Base-by-base conservation (phyloP, 495 filamentous ascomycete genomes). In the Penicillium longicatenatum region DNA sequence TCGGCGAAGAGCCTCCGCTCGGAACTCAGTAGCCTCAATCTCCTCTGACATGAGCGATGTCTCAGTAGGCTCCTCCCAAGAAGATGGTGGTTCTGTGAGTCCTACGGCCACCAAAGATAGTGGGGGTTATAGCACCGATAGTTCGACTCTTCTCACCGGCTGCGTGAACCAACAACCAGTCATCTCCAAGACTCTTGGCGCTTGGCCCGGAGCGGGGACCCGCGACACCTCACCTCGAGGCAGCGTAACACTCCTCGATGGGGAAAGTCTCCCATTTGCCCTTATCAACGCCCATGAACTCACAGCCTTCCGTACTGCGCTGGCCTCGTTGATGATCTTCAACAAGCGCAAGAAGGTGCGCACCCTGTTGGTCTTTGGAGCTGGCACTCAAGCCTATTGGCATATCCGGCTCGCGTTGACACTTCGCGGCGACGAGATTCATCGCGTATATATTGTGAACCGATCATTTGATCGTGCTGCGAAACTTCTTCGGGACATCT, bases 331-430 rank as follows among this genome's bases (percentile, higher is more conserved):
- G 20, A 84, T 90, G 67, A 79, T 96, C 0, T 82, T 97, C 47
- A 82, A 79, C 50, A 86, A 84, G 61, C 89, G 94, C 50, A 73
- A 79, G 42, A 74, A 79, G 46, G 84, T 93, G 29, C 84, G 86
- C 61, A 91, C 86, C 11, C 59, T 96, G 3, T 82, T 86, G 26
- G 87, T 96, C 50, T 97, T 98, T 68, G 94, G 93, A n/a, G 85
- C 88, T 12, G 93, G 93, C 21, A 84, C 86, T 59, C 93, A 97
- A 73, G 94, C 94, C 11, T 91, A 90, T 71, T 98, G 93, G 93
- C 92, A 96, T 70, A 84, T 93, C 50, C 89, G 92, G 0, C 81
- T 97, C 12, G 84, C 91, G 1, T 76, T 98, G 21, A 79, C 91
- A 19, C 78, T 96, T 14, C 85, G 88, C 16, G 86, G 88, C 0